These are phyloP conservation scores for Tricholoma bakamatsutake DNA, from an alignment of 768 basidiomycete species.

Conservation along the genomic window DNA sequence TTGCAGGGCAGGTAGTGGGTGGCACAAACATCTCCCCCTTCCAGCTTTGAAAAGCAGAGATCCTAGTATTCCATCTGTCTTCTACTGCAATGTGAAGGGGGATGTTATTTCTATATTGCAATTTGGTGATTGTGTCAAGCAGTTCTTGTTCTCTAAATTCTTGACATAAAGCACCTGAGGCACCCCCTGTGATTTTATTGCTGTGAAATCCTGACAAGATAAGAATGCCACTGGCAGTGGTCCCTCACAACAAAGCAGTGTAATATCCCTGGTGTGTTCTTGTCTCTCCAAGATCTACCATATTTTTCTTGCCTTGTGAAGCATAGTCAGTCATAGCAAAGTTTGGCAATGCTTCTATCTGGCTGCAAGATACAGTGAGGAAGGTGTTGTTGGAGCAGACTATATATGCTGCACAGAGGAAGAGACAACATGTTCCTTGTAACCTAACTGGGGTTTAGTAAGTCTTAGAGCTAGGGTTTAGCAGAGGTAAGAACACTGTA, in stretches of 20 bases:
- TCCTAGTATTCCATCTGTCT: not conserved
- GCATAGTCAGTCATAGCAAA: slow-evolving; percentile 26
- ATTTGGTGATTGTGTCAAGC: no score
- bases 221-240: not conserved
- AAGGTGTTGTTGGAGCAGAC: no score
- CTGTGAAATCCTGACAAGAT: not conserved
- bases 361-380: slow-evolving; percentile 1
- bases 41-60: not conserved
- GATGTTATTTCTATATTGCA: no score
- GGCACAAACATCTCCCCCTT: not conserved
- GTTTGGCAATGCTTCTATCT: not conserved
- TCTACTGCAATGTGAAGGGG: no score
- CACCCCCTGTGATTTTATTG: not conserved
- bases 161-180: no score
- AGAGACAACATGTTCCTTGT: no score
- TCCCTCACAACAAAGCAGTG: not conserved
- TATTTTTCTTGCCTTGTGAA: slow-evolving; percentile 24
- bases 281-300: no score
- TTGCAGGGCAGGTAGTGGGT: not conserved
- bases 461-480: no score
- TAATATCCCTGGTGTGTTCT: not conserved
- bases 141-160: no score
- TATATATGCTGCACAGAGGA: no score
- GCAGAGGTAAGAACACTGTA: no score
- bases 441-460: no score